Conservation (phyloP, 2,329 filamentous ascomycete genomes). For the Colletotrichum spinosum region DNA sequence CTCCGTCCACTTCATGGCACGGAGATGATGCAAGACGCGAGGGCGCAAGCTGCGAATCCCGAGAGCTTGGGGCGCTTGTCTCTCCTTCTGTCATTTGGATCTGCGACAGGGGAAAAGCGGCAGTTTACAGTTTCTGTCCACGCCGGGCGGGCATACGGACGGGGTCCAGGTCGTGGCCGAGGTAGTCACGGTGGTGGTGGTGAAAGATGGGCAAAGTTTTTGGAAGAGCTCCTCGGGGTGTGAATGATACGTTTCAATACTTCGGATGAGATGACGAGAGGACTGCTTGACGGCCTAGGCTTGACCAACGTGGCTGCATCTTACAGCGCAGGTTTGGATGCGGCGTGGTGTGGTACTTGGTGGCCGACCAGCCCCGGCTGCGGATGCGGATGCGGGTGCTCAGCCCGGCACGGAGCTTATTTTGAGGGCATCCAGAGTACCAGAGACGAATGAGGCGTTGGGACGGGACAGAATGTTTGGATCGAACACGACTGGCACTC, state of each 20-base stretch:
- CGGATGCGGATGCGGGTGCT: background rate
- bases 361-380: background rate
- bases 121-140: too few species aligned
- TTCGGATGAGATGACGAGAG: slow-evolving; percentile 27
- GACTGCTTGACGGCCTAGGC: background rate
- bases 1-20: slow-evolving; percentile 15
- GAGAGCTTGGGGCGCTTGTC: slow-evolving; percentile 19
- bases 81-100: slow-evolving; percentile 18
- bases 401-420: background rate
- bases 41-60: slow-evolving; percentile 20
- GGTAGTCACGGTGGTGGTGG: background rate
- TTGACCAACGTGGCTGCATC: too few species aligned
- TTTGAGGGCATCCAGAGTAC: background rate
- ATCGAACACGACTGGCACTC: background rate
- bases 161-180: slow-evolving; percentile 9
- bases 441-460: background rate
- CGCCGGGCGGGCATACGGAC: slow-evolving; percentile 6
- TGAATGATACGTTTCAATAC: slow-evolving; percentile 27
- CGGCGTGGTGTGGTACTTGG: too few species aligned
- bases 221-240: background rate
- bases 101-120: slow-evolving; percentile 19
- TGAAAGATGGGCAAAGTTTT: slow-evolving; percentile 25
- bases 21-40: slow-evolving; percentile 23
- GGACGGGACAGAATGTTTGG: background rate
- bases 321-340: too few species aligned